A percentile compares a stretch with the other conserved stretches of the same genome.
phyloP scores from a whole-genome alignment of 495 filamentous ascomycete genomes.

The Pseudomonodictys pantanalensis region DNA sequence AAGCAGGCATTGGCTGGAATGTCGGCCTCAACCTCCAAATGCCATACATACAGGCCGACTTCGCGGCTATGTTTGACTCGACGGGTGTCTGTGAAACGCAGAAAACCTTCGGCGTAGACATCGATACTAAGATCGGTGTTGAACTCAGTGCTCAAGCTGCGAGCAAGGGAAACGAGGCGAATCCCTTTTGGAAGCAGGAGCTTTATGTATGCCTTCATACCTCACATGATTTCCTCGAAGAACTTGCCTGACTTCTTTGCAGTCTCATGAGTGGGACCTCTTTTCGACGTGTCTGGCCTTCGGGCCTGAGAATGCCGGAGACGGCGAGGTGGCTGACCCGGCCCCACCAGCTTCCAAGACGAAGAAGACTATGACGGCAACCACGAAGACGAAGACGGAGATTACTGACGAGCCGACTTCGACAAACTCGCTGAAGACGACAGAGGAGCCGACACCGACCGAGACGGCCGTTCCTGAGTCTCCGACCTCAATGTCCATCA shows the following conservation, averaged over 20 bases:
- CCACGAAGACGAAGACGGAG: not conserved
- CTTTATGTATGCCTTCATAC: conserved; percentile 23
- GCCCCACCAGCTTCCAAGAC: conserved; percentile 3
- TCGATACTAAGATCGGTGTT: conserved; percentile 16
- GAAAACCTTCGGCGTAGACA: conserved; percentile 20
- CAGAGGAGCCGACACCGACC: conserved; percentile 3
- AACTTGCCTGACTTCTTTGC: no score
- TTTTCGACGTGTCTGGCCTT: conserved; percentile 23
- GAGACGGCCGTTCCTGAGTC: no score
- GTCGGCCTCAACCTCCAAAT: conserved; percentile 21
- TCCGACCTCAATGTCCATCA: no score
- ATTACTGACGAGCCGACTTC: conserved; percentile 3
- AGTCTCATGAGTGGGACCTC: conserved; percentile 18
- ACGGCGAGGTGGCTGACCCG: not conserved
- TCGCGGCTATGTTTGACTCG: conserved; percentile 18
- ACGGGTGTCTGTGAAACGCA: conserved; percentile 20
- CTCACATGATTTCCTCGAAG: no score
- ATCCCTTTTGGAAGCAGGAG: conserved; percentile 23
- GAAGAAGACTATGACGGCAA: conserved; percentile 9
- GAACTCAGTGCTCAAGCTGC: conserved; percentile 17
- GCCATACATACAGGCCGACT: conserved; percentile 24
- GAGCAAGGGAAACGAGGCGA: conserved; percentile 13
- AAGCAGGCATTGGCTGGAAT: conserved; percentile 13
- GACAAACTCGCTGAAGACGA: conserved; percentile 4
- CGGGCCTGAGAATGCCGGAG: conserved; percentile 8